Conservation (phyloP, 1,284 basidiomycete genomes). For the Gomphus sp. region DNA sequence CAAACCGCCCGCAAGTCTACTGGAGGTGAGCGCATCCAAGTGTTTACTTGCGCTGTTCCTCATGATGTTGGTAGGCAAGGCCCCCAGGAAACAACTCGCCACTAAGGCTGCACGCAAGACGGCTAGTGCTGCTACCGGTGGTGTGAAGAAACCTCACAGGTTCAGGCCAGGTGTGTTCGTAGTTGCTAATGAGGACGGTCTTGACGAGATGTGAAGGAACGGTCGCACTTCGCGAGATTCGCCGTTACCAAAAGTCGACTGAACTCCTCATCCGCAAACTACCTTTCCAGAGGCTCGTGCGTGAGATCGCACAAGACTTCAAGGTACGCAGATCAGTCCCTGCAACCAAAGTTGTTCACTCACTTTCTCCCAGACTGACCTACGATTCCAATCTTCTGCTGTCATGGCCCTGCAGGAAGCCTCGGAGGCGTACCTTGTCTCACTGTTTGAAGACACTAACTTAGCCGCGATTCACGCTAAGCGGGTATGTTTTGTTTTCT, state of each 20-base stretch:
- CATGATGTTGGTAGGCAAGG: conserved; percentile 63
- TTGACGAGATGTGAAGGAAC: conserved; percentile 42
- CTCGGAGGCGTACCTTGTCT: conserved; percentile 72
- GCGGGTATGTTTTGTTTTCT: too few relatives aligned
- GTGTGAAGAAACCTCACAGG: conserved; percentile 73
- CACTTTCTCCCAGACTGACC: conserved; percentile 46
- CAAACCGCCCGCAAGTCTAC: conserved; percentile 84
- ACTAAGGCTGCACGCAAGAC: conserved; percentile 63
- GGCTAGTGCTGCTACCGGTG: conserved; percentile 51
- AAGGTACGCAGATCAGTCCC: conserved; percentile 42
- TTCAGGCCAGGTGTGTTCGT: conserved; percentile 33
- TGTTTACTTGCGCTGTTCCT: conserved; percentile 10
- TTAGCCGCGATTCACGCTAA: conserved; percentile 67
- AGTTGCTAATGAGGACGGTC: too few relatives aligned
- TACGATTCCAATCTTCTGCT: conserved; percentile 78
- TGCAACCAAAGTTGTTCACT: too few relatives aligned
- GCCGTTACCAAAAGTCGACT: conserved; percentile 77
- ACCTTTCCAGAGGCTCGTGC: conserved; percentile 67
- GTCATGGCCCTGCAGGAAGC: conserved; percentile 75
- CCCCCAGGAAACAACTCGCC: conserved; percentile 85
- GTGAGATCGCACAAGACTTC: conserved; percentile 65
- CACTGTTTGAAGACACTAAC: conserved; percentile 66
- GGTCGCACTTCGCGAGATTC: conserved; percentile 78
- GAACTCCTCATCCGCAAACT: conserved; percentile 72
- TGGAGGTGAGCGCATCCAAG: conserved; percentile 51